Evolutionary conservation across 306 rosid genomes (phyloP).

Genomic region (Trifolium subterraneum): DNA sequence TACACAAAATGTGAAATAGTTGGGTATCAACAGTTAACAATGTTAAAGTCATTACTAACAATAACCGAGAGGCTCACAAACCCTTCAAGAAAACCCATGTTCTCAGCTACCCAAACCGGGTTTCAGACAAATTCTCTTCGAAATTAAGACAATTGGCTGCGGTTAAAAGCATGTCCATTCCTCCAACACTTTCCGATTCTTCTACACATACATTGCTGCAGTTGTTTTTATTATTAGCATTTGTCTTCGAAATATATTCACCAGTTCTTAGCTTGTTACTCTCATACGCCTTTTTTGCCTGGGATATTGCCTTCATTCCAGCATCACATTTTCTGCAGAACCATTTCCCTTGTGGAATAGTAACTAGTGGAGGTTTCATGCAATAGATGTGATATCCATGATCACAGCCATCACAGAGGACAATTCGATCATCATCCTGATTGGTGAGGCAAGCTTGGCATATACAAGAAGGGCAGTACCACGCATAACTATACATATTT

Average conservation of each 20-base stretch:
- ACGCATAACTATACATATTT: conserved; percentile 52
- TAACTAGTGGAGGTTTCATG: conserved; percentile 65
- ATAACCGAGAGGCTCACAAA: not conserved
- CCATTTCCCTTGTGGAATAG: conserved; percentile 81
- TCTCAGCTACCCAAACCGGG: conserved; percentile 40
- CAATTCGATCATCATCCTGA: conserved; percentile 68
- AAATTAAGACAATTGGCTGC: conserved; percentile 76
- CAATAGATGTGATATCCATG: conserved; percentile 89
- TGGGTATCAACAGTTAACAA: conserved; percentile 43
- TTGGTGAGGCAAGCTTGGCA: conserved; percentile 77
- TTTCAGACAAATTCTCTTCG: conserved; percentile 59
- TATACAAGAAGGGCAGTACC: conserved; percentile 97
- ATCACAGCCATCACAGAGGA: conserved; percentile 94
- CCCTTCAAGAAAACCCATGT: conserved; percentile 34
- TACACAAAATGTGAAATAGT: conserved; percentile 42
- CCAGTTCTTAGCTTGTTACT: conserved; percentile 46
- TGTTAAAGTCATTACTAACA: conserved; percentile 9
- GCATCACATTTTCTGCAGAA: conserved; percentile 77
- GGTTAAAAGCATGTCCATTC: conserved; percentile 86
- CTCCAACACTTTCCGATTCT: conserved; percentile 63
- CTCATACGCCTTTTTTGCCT: conserved; percentile 61
- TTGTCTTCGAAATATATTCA: conserved; percentile 45
- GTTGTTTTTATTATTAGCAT: conserved; percentile 41
- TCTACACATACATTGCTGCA: conserved; percentile 53
- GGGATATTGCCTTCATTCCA: conserved; percentile 62